Percentiles rank a stretch among this genome's conserved stretches.
phyloP scores from a whole-genome alignment of 108 stramenopile genomes.

The Cyclostephanos invisitatus region DNA sequence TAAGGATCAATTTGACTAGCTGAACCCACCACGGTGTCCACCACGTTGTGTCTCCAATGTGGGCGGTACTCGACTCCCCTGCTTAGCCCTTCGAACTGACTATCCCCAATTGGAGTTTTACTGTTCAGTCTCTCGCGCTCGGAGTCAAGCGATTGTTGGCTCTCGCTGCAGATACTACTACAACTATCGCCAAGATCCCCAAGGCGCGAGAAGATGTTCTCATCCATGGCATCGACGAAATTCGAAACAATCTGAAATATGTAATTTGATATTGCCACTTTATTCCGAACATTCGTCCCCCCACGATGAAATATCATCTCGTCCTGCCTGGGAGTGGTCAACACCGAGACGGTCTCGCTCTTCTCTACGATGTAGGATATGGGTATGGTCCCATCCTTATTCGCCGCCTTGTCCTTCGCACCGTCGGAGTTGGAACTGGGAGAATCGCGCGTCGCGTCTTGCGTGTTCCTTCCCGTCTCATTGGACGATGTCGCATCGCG shows the following conservation, averaged over 20 bases:
- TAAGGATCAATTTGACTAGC: not conserved
- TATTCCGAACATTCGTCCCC: not conserved
- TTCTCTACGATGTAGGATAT: no score
- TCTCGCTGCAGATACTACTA: not conserved
- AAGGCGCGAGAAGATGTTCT: not conserved
- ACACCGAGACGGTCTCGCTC: no score
- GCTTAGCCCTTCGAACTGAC: not conserved
- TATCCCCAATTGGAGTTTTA: no score
- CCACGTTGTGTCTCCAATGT: not conserved
- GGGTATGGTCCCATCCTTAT: no score
- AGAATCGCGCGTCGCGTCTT: no score
- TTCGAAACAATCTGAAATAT: not conserved
- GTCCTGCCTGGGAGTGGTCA: no score
- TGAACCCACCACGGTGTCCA: constrained; percentile 6
- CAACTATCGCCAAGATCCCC: not conserved
- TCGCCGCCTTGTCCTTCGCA: no score
- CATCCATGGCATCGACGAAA: not conserved
- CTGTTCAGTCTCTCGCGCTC: not conserved
- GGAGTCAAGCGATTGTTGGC: not conserved
- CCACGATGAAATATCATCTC: not conserved
- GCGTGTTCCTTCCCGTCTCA: not conserved
- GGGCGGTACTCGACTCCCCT: not conserved
- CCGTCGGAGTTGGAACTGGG: no score
- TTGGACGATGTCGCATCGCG: not conserved
- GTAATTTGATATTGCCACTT: not conserved